Base-by-base conservation (phyloP, 352 stramenopile species). In the Globisporangium okanoganense region DNA sequence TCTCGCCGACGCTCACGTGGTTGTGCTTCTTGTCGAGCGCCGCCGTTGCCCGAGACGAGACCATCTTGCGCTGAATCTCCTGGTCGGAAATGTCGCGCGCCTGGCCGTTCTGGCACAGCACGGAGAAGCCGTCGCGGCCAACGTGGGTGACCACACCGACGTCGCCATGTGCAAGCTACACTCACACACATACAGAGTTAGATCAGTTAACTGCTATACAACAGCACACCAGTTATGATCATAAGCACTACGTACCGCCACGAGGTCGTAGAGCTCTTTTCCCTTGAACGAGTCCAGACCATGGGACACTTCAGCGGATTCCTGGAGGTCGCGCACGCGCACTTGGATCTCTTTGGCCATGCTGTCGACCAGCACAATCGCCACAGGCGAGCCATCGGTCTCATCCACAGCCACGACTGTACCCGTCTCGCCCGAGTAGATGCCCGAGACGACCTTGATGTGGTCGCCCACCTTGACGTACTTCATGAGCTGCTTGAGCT, bases 141-240 rank as follows among this genome's bases (percentile, higher is more conserved):
- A 97, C 88, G 64, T 94, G 86, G n/a, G 89, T 94, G 52, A 97
- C 93, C n/a, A 96, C 82, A 59, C 88, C 88, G 16, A 96, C 85
- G 64, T 97, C 86, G 54, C 85, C 85, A 47, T 96, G 87, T 9
- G 84, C 82, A 45, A 96, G 71, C 78, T 88, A 29, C 18, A 38
- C 51, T 16, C 44, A 48, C 1, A 56, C 36, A 52, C 16, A 45
- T 20, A 45, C 16, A 45, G 20, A 20, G 4, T 45, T 2, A 22
- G 8, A 12, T 45, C n/a, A 7, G 5, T 45, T 45, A 20, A 7
- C 5, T 16, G 1, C 18, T 12, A n/a, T 24, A 36, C 25, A 22
- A 22, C 25, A 53, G 5, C 13, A 29, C 44, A 51, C n/a, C n/a
- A 35, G 27, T n/a, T 18, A 51, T 33, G 8, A 29, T 51, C 45